phyloP scores from a whole-genome alignment of 1,139 yeast genomes.

The Hyphopichia khmerensis region DNA sequence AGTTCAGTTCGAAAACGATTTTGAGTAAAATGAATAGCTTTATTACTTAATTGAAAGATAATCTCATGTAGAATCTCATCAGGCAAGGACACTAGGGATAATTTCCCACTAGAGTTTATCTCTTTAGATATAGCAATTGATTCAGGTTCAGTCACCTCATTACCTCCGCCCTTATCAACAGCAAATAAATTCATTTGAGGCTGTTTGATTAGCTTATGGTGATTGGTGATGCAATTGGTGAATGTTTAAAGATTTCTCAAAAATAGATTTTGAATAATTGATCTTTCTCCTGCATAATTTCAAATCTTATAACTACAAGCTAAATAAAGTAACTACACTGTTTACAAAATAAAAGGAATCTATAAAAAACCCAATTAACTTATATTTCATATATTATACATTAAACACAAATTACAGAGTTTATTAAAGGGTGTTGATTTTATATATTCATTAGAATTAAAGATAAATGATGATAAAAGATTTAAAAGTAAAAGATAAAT shows the following conservation, averaged over 20 bases:
- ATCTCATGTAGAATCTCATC: conserved; percentile 17
- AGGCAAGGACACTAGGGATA: conserved; percentile 11
- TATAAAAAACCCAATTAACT: conserved; percentile 5
- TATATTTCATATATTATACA: conserved; percentile 11
- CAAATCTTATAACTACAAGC: too few relatives aligned
- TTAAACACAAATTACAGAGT: conserved; percentile 14
- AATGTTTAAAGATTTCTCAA: too few relatives aligned
- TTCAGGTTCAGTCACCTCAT: not conserved
- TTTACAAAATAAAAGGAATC: not conserved
- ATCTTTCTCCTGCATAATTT: too few relatives aligned
- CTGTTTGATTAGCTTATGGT: too few relatives aligned
- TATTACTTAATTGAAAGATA: conserved; percentile 13
- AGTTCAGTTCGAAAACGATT: not conserved
- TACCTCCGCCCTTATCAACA: not conserved
- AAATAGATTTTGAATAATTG: too few relatives aligned
- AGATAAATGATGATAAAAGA: conserved; percentile 6
- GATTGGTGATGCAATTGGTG: too few relatives aligned
- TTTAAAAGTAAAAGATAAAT: not conserved
- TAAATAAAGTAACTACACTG: too few relatives aligned
- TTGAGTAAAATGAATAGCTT: conserved; percentile 7
- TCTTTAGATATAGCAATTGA: not conserved
- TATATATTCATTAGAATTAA: conserved; percentile 1
- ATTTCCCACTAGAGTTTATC: not conserved
- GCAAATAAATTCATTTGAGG: not conserved
- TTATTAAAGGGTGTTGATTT: conserved; percentile 5